Base-by-base conservation (phyloP, 177 flowering plant genomes). In the Tripterygium wilfordii region DNA sequence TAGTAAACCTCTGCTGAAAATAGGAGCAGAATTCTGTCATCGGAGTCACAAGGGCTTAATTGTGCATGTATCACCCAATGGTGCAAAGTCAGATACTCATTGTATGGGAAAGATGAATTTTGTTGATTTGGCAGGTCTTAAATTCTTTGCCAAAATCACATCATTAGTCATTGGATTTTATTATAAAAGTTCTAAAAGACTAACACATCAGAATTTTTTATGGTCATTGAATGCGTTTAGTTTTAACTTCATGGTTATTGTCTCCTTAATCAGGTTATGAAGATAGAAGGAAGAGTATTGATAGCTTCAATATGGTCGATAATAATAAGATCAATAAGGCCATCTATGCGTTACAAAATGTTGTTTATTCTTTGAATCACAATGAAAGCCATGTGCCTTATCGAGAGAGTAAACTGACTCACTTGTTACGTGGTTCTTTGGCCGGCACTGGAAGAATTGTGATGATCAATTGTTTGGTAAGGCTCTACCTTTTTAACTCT, bases 81-180 rank as follows among this genome's bases (percentile, higher is more conserved):
- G 41, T 49, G 72, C 51, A 25, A 50, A 29, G 19, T 40, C 45
- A 7, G 66, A 55, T 16, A 7, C 53, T 35, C 47, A 28, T 30
- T 20, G 40, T 30, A 27, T 59, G 15, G 74, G 82, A 24, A 81
- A 80, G 77, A 64, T 88, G 69, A 79, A 69, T 57, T 81, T 85
- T 54, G 76, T 88, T 49, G 96, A 85, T 51, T 63, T 88, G 52
- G 88, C 96, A 70, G 95, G 96, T 88, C n/a, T 16, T 12, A 4
- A 19, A 32, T 46, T 16, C 31, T 10, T 42, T 13, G n/a, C 9
- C 5, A 36, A 5, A 22, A 8, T 23, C 21, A 27, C 15, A 2
- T 5, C 1, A 6, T 35, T 15, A 3, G 7, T 15, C 16, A 35
- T 30, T 30, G 33, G 8, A 6, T 30, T 12, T 6, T 30, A 12